Evolutionary conservation across 1,139 yeast species (phyloP), one percentile per base, ranked within the genome.

Genomic region (Geotrichum australiense): DNA sequence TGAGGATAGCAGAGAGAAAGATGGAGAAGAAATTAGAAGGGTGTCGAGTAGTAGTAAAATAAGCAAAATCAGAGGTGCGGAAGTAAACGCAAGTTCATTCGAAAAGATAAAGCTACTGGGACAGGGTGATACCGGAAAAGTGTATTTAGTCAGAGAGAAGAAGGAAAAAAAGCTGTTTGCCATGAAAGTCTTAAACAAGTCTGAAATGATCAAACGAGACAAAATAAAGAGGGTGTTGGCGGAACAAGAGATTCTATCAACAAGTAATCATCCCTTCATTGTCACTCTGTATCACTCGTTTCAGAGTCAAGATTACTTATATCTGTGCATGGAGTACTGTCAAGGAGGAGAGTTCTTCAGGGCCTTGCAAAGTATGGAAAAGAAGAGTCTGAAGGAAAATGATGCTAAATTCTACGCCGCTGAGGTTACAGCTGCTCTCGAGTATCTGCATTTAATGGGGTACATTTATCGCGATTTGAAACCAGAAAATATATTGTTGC

Each of bases 331-430:
- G 96, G 99, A 91, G 62, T 91, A 91, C 57, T 91, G 99, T 59
- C 89, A 91, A 93, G 99, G 99, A 18, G 98, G 99, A 35, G 99
- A 91, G 63, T 91, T 91, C 59, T 91, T 91, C 68, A 69, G 98
- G 47, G 98, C 98, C 0, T 66, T 91, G 41, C 98, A 91, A 64
- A 86, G 96, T 0, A 72, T 96, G 49, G 83, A 80, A 49, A 76
- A 87, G 42, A 87, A 87, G 58, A 83, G 94, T 49, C 80, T 91
- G n/a, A 71, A 78, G 28, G 99, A 91, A 61, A 74, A 69, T 37
- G 97, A 89, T 59, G 97, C 98, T 12, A 71, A 78, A 47, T 91
- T 91, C 58, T 91, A 91, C 60, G 96, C 96, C 0, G 87, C 96
- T 11, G 99, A 91, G 62, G 99, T 91, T n/a, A 81, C 94, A 1